phyloP scores from a whole-genome alignment of 345 rosid species.

The Gossypium herbaceum region DNA sequence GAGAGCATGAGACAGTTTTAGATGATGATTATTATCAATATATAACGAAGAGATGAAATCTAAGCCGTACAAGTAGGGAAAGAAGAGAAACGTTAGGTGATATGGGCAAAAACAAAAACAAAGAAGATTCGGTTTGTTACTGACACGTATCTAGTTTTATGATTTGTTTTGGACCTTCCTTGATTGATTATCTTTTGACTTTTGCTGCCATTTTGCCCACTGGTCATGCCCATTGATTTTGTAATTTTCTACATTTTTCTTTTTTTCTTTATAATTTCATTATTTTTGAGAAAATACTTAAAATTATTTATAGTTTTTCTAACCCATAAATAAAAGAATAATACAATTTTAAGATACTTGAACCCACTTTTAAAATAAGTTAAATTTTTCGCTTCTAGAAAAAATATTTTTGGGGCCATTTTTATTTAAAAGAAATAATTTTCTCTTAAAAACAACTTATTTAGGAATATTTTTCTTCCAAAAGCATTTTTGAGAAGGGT shows the following conservation, averaged over 20 bases:
- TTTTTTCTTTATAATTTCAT: no score
- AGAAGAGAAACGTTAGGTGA: neutral
- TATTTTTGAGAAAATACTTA: rapidly evolving
- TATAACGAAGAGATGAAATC: neutral
- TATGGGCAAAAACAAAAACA: neutral
- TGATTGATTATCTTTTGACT: neutral
- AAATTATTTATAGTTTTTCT: no score
- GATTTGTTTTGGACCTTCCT: neutral
- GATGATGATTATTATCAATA: neutral
- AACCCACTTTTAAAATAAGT: rapidly evolving
- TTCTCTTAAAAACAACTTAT: no score
- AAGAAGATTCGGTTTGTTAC: conserved; percentile 12
- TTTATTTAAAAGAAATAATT: no score
- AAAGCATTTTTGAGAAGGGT: no score
- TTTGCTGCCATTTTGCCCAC: neutral
- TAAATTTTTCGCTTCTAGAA: no score
- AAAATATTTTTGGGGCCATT: no score
- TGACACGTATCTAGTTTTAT: conserved; percentile 12
- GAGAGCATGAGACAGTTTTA: no score
- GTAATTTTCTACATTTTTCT: no score
- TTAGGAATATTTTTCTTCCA: no score
- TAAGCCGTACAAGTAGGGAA: conserved; percentile 14
- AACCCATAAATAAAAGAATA: rapidly evolving
- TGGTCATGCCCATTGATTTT: no score
- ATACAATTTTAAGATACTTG: no score